Conservation (phyloP, 495 filamentous ascomycete species). For the Xylaria sp. region DNA sequence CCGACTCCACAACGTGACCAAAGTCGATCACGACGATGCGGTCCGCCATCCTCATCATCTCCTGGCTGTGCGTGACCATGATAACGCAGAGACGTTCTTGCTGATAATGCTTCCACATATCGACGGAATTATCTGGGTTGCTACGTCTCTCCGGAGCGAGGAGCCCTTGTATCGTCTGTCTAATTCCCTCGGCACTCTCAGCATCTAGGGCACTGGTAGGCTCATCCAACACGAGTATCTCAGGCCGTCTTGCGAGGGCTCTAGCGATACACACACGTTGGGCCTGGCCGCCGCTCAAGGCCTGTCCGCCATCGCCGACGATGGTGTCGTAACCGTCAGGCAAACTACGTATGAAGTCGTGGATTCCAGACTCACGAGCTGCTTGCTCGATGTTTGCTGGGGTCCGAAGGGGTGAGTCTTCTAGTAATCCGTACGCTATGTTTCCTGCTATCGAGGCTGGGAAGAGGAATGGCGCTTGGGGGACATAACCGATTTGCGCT, state of each 20-base stretch:
- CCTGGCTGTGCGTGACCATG: conserved; percentile 76
- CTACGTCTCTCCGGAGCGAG: conserved; percentile 36
- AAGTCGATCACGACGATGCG: conserved; percentile 72
- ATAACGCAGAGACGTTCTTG: conserved; percentile 60
- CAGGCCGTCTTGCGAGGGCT: conserved; percentile 73
- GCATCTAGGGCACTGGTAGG: conserved; percentile 83
- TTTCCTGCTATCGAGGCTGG: conserved; percentile 75
- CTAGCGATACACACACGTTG: conserved; percentile 85
- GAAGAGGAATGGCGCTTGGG: conserved; percentile 81
- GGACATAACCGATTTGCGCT: conserved; percentile 73
- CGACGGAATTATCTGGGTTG: not conserved
- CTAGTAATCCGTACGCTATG: conserved; percentile 77
- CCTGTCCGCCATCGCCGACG: conserved; percentile 78
- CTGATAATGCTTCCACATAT: not conserved
- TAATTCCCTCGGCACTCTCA: conserved; percentile 69
- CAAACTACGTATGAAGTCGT: conserved; percentile 79
- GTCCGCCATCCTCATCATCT: conserved; percentile 85
- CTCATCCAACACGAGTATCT: conserved; percentile 84
- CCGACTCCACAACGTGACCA: conserved; percentile 71
- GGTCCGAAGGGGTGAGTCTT: conserved; percentile 47
- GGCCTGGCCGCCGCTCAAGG: conserved; percentile 82
- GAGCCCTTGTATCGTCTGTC: conserved; percentile 65
- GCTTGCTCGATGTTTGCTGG: conserved; percentile 59
- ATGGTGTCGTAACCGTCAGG: conserved; percentile 75
- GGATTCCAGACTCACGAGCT: conserved; percentile 73